These are phyloP conservation scores for Trichoderma simmonsii DNA, from an alignment of 2,329 filamentous ascomycete genomes.

Conservation along the genomic window DNA sequence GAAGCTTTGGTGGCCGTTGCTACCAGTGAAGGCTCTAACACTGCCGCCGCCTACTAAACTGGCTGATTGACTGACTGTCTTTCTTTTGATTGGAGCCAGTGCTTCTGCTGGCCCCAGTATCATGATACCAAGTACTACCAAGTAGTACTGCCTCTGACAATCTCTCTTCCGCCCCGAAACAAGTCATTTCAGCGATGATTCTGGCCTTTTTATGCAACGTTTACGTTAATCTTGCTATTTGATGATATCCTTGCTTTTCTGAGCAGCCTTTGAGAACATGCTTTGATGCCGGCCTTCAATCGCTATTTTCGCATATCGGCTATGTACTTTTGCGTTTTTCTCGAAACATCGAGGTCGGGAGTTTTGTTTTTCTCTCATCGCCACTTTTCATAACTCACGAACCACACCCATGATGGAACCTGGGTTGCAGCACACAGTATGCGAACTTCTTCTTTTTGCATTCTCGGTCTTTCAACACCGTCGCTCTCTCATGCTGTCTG, in stretches of 20 bases:
- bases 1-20: constrained; percentile 45
- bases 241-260: constrained; percentile 1
- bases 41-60: constrained; percentile 38
- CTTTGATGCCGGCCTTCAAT: background rate
- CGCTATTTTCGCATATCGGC: background rate
- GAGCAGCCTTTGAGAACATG: background rate
- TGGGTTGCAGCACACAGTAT: background rate
- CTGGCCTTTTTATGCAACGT: background rate
- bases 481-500: background rate
- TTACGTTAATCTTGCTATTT: background rate
- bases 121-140: background rate
- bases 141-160: background rate
- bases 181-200: background rate
- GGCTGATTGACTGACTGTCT: background rate
- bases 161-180: background rate
- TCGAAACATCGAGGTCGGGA: background rate
- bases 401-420: constrained; percentile 1
- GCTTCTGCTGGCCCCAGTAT: background rate
- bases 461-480: background rate
- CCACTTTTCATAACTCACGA: background rate
- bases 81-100: background rate
- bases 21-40: constrained; percentile 43
- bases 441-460: background rate
- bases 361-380: background rate
- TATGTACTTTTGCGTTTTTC: background rate